A percentile compares a stretch with the other conserved stretches of the same genome.
Evolutionary conservation across 306 rosid species (phyloP).

Genomic region (Pterocarpus macrocarpus): DNA sequence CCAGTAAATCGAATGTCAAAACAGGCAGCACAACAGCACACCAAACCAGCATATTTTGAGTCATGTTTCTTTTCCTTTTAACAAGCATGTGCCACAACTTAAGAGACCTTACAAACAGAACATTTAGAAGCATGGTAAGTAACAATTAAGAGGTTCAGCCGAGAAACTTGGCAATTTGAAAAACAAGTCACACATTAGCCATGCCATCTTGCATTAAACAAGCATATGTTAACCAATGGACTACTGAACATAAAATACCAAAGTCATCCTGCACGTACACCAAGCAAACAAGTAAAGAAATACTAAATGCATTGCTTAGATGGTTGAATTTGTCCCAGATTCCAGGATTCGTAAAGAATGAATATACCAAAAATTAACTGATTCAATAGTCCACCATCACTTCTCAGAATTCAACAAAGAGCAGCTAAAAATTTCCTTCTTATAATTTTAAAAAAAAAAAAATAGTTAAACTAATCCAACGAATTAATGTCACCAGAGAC

Average conservation of each 20-base stretch:
- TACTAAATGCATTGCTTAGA: conserved; percentile 1
- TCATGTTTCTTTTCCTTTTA: too few relatives aligned
- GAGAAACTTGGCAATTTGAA: too few relatives aligned
- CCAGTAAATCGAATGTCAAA: background rate
- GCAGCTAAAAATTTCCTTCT: background rate
- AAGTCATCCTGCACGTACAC: too few relatives aligned
- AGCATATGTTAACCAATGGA: too few relatives aligned
- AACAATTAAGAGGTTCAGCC: too few relatives aligned
- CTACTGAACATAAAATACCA: too few relatives aligned
- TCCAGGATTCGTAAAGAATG: background rate
- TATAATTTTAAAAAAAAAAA: background rate
- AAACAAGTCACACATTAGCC: too few relatives aligned
- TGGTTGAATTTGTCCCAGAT: background rate
- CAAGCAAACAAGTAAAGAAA: conserved; percentile 3
- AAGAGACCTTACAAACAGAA: too few relatives aligned
- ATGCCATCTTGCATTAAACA: too few relatives aligned
- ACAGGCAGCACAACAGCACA: background rate
- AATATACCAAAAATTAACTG: background rate
- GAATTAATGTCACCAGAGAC: background rate
- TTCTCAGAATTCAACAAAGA: background rate
- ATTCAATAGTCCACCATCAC: background rate
- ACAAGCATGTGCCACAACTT: too few relatives aligned
- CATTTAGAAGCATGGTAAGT: too few relatives aligned
- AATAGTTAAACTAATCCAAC: background rate
- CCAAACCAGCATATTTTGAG: background rate